Evolutionary conservation across 805 yeast genomes (phyloP).

Genomic region (Nematodospora valgi): DNA sequence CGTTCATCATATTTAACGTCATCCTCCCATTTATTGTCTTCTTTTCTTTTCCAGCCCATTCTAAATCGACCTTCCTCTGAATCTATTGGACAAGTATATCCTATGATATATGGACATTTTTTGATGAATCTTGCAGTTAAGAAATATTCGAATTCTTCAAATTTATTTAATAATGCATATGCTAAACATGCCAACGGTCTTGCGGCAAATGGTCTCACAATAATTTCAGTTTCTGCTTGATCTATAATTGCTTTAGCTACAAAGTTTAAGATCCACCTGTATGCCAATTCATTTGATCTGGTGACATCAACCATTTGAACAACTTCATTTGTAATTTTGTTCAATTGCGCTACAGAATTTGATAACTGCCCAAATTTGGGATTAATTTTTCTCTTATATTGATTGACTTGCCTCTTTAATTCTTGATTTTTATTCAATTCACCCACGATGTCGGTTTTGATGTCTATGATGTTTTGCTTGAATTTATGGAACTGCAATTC

Average conservation of each 20-base stretch:
- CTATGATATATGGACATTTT: constrained; percentile 86
- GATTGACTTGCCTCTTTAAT: constrained; percentile 50
- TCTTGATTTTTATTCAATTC: constrained; percentile 50
- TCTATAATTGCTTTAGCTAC: constrained; percentile 81
- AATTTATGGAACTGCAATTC: constrained; percentile 46
- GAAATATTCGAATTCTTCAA: constrained; percentile 51
- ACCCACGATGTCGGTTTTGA: constrained; percentile 57
- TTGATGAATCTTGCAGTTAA: constrained; percentile 80
- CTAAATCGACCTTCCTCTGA: constrained; percentile 76
- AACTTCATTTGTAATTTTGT: constrained; percentile 49
- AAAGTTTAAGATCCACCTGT: constrained; percentile 73
- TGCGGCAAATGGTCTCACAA: constrained; percentile 73
- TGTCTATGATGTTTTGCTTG: constrained; percentile 50
- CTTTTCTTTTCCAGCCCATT: constrained; percentile 80
- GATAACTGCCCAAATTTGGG: constrained; percentile 93
- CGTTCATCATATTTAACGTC: constrained; percentile 78
- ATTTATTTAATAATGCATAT: constrained; percentile 44
- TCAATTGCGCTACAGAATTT: constrained; percentile 59
- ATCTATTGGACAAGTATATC: constrained; percentile 69
- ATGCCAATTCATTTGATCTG: constrained; percentile 48
- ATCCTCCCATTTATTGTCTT: constrained; percentile 52
- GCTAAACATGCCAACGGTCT: constrained; percentile 74
- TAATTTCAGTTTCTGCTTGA: constrained; percentile 91
- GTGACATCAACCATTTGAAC: constrained; percentile 47
- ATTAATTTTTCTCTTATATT: constrained; percentile 72